A percentile compares a stretch with the other conserved stretches of the same genome.
Conservation (phyloP, 2,329 filamentous ascomycete species). For the Sphaerulina populicola region DNA sequence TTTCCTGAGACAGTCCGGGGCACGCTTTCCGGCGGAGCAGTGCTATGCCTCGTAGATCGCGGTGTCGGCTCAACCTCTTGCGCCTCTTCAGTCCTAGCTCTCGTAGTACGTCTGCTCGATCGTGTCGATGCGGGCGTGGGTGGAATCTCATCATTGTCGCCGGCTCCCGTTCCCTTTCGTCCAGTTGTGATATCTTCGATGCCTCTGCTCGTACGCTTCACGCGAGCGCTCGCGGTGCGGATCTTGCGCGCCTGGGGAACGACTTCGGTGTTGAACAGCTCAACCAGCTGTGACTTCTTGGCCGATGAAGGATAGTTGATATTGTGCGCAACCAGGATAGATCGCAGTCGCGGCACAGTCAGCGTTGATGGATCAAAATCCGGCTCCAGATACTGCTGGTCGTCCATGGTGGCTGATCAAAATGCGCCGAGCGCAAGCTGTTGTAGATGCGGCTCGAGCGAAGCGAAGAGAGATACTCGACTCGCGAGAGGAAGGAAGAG, state of each 20-base stretch:
- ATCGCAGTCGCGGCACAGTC: constrained; percentile 80
- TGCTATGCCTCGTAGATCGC: constrained; percentile 27
- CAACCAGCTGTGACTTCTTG: constrained; percentile 82
- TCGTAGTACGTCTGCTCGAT: constrained; percentile 26
- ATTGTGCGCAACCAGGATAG: constrained; percentile 83
- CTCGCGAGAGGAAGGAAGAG: too few relatives aligned
- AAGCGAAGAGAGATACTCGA: neutral
- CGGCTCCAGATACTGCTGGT: constrained; percentile 74
- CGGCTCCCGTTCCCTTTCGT: constrained; percentile 47
- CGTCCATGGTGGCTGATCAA: constrained; percentile 38
- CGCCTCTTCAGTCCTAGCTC: constrained; percentile 36
- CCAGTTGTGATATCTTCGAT: constrained; percentile 60
- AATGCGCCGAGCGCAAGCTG: neutral
- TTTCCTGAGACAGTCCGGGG: constrained; percentile 36
- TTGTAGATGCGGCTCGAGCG: neutral
- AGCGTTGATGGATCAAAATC: constrained; percentile 77
- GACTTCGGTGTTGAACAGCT: constrained; percentile 72
- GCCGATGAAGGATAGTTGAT: constrained; percentile 77
- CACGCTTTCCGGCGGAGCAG: constrained; percentile 28
- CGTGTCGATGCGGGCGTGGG: constrained; percentile 31
- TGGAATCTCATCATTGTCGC: constrained; percentile 45
- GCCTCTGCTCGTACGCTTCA: constrained; percentile 77
- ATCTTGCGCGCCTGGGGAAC: constrained; percentile 70
- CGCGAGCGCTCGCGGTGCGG: constrained; percentile 63
- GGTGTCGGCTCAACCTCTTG: constrained; percentile 28